phyloP scores from a whole-genome alignment of 2,329 filamentous ascomycete genomes.

The Penicillium frequentans region DNA sequence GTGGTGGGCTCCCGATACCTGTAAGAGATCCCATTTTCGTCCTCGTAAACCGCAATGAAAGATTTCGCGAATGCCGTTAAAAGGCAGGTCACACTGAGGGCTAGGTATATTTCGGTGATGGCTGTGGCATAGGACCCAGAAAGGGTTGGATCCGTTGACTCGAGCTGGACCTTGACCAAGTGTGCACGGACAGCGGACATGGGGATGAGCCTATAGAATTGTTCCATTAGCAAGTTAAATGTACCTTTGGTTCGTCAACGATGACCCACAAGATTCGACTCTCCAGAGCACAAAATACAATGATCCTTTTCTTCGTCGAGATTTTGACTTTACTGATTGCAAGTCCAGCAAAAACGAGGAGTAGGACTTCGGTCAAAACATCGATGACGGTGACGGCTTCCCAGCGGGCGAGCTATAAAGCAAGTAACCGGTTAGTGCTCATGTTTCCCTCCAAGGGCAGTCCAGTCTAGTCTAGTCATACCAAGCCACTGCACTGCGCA shows the following conservation, averaged over 20 bases:
- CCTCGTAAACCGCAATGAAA: slow-evolving; percentile 7
- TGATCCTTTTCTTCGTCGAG: slow-evolving; percentile 11
- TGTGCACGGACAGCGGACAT: slow-evolving; percentile 13
- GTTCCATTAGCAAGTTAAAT: background rate
- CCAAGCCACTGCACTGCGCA: slow-evolving; percentile 8
- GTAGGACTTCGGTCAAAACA: slow-evolving; percentile 10
- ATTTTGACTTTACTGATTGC: slow-evolving; percentile 15
- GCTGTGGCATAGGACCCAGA: slow-evolving; percentile 13
- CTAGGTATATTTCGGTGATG: slow-evolving; percentile 15
- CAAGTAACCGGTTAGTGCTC: background rate
- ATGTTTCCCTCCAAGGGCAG: background rate
- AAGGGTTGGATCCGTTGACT: slow-evolving; percentile 10
- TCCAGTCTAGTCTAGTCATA: background rate
- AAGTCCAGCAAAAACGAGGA: slow-evolving; percentile 9
- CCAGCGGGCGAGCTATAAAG: slow-evolving; percentile 10
- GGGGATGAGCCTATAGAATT: slow-evolving; percentile 8
- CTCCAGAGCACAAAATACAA: slow-evolving; percentile 12
- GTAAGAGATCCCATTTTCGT: slow-evolving; percentile 6
- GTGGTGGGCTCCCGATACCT: slow-evolving; percentile 4
- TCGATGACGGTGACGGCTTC: slow-evolving; percentile 15
- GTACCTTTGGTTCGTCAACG: background rate
- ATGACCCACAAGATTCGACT: slow-evolving; percentile 19
- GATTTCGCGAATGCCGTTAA: slow-evolving; percentile 17
- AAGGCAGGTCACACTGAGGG: slow-evolving; percentile 10
- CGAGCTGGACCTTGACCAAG: slow-evolving; percentile 7